phyloP scores from a whole-genome alignment of 2,329 filamentous ascomycete genomes.

The Coniella lustricola region DNA sequence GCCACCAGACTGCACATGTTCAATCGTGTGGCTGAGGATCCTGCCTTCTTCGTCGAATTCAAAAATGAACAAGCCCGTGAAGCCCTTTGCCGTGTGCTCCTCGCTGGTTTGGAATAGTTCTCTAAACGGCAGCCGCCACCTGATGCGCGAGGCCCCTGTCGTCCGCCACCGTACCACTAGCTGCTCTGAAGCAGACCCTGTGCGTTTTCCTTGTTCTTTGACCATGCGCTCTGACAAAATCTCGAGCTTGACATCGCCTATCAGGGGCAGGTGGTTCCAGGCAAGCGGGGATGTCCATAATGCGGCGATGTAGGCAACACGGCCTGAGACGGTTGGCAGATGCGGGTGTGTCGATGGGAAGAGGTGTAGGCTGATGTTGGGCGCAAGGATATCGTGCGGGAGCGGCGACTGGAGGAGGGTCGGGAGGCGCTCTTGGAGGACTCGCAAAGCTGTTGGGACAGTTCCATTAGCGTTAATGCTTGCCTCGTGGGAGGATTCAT shows the following conservation, averaged over 20 bases:
- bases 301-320: slow-evolving; percentile 84
- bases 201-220: slow-evolving; percentile 42
- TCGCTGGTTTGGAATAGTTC: slow-evolving; percentile 19
- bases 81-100: slow-evolving; percentile 57
- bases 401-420: slow-evolving; percentile 59
- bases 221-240: slow-evolving; percentile 88
- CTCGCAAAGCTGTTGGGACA: slow-evolving; percentile 45
- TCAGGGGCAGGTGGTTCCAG: slow-evolving; percentile 86
- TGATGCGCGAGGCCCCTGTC: slow-evolving; percentile 39
- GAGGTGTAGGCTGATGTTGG: slow-evolving; percentile 63
- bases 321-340: slow-evolving; percentile 85
- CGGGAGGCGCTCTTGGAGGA: slow-evolving; percentile 60
- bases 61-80: slow-evolving; percentile 89
- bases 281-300: slow-evolving; percentile 94
- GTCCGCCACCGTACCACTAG: slow-evolving; percentile 89
- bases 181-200: slow-evolving; percentile 64
- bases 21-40: slow-evolving; percentile 83
- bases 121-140: slow-evolving; percentile 22
- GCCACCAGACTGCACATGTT: slow-evolving; percentile 78
- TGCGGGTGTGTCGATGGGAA: slow-evolving; percentile 76
- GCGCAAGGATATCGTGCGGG: slow-evolving; percentile 69
- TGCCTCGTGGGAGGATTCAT: slow-evolving; percentile 6
- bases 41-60: slow-evolving; percentile 86
- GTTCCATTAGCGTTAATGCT: slow-evolving; percentile 9
- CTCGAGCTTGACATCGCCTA: slow-evolving; percentile 82